Base-by-base conservation (phyloP, 352 stramenopile species). In the Pythium vanterpoolii region DNA sequence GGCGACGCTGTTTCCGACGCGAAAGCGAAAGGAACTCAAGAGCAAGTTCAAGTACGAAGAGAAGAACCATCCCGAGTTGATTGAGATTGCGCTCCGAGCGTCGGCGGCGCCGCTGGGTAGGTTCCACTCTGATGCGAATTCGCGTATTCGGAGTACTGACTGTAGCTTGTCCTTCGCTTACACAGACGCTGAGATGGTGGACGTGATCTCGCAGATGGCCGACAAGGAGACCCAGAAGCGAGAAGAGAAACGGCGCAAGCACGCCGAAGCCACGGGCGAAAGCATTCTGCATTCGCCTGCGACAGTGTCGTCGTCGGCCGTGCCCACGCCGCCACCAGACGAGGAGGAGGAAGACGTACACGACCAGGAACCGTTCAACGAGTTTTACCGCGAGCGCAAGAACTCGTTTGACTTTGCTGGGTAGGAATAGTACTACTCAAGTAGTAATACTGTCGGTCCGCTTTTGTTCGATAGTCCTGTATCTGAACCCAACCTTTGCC, bases 21-120 rank as follows among this genome's bases (percentile, higher is more conserved):
- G 85, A 19, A 90, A 87, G 62, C 85, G 83, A 18, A 84, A 86
- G 60, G 85, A 95, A 46, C 69, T 95, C 18, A 95, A 95, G 70
- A 83, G 76, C 64, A 95, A 95, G 53, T 95, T 95, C 63, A 95
- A 95, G 56, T 89, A 80, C 34, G 85, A 95, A 51, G 85, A 95
- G 63, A 95, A 89, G 70, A 73, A 84, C 40, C 80, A 91, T 34
- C 70, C 76, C 1, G 65, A 60, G 31, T 65, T 95, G 13, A 90
- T 95, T 30, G 85, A 95, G 49, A 89, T 95, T 39, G 85, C 85
- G 8, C 69, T 95, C 2, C 75, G 82, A 55, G 83, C 81, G 1
- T 88, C 85, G 3, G 63, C 78, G 39, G 79, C 83, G 0, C 85
- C 85, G 18, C 66, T 95, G 3, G 68, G 69, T 81, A 71, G 5